Percentiles rank a stretch among this genome's conserved stretches.
These are phyloP conservation scores for Vachellia collinsii DNA, from an alignment of 306 rosid genomes.

Conservation along the genomic window DNA sequence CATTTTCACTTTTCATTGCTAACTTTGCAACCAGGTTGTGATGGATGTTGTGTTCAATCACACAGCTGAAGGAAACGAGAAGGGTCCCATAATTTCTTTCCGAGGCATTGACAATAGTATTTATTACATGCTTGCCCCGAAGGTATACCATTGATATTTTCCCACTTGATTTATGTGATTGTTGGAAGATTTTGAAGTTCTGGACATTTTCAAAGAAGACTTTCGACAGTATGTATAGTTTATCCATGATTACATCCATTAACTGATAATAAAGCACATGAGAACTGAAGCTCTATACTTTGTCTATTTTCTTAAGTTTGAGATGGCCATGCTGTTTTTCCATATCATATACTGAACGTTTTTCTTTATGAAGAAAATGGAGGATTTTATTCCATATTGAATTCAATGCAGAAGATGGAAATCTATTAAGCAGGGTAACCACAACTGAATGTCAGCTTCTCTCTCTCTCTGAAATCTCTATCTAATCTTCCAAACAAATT, in stretches of 20 bases:
- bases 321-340: slow-evolving; percentile 22
- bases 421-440: neutral
- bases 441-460: neutral
- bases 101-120: slow-evolving; percentile 87
- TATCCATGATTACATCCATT: neutral
- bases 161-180: slow-evolving; percentile 29
- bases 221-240: neutral
- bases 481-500: neutral
- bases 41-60: slow-evolving; percentile 99
- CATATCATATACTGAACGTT: neutral
- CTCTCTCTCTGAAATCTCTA: neutral
- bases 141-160: slow-evolving; percentile 55
- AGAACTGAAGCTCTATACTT: neutral
- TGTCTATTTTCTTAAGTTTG: slow-evolving; percentile 16
- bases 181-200: slow-evolving; percentile 28
- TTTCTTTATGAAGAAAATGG: neutral
- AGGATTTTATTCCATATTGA: neutral
- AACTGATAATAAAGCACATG: neutral
- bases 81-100: slow-evolving; percentile 86
- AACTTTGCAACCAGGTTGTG: slow-evolving; percentile 70
- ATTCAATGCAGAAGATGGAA: neutral
- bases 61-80: slow-evolving; percentile 99
- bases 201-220: neutral
- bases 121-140: slow-evolving; percentile 94
- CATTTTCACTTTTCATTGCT: slow-evolving; percentile 34